Conservation (phyloP, 2,329 filamentous ascomycete species). For the Neopestalotiopsis clavispora region DNA sequence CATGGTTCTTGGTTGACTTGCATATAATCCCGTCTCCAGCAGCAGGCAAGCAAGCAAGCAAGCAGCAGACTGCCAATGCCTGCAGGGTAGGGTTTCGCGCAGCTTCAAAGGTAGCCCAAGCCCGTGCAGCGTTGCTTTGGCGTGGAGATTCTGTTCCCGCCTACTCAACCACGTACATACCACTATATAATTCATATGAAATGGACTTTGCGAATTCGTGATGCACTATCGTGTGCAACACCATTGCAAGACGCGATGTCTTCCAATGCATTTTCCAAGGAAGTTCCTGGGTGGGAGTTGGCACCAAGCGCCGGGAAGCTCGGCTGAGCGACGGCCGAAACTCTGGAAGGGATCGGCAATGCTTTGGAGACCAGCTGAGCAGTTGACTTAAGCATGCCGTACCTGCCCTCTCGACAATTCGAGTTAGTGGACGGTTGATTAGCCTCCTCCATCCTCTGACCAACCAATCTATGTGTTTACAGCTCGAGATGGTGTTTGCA, state of each 20-base stretch:
- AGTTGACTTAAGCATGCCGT: background rate
- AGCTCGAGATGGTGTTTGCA: background rate
- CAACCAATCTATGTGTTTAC: background rate
- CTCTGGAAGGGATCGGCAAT: background rate
- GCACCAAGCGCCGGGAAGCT: background rate
- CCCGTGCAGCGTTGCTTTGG: constrained; percentile 1
- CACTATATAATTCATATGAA: background rate
- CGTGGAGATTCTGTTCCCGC: background rate
- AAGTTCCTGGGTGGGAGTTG: background rate
- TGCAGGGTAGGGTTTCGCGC: constrained; percentile 15
- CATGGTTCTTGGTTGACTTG: constrained; percentile 19
- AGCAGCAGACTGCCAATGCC: background rate
- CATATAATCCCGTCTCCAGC: constrained; percentile 13
- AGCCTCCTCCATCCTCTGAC: background rate
- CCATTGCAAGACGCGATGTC: background rate
- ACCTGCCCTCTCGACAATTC: background rate
- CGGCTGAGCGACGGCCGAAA: background rate
- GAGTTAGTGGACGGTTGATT: background rate
- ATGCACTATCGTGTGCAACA: background rate
- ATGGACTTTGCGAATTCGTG: background rate
- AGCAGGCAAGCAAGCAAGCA: background rate
- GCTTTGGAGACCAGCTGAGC: background rate
- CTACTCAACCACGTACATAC: background rate
- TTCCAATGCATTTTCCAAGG: background rate
- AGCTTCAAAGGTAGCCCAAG: constrained; percentile 7